Base-by-base conservation (phyloP, 139 green algal species). In the Chlorella sorokiniana region DNA sequence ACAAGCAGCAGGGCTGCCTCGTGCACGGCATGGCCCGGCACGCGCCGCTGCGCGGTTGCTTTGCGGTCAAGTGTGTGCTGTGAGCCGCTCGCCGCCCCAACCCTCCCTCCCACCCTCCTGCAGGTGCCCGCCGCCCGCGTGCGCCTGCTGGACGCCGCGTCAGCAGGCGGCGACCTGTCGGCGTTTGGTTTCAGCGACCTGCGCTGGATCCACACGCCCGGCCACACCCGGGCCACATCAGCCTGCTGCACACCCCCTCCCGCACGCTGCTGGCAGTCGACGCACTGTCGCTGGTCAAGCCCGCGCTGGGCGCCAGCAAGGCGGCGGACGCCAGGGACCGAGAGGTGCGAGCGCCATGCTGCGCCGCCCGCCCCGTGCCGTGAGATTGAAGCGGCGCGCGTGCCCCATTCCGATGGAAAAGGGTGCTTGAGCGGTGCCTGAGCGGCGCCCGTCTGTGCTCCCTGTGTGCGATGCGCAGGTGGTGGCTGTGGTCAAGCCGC, bases 161-260 rank as follows among this genome's bases (percentile, higher is more conserved):
- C 61, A 0, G 18, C 56, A 65, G 56, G n/a, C n/a, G 29, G 23
- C 27, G 62, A 76, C 69, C 38, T 76, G 8, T 76, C 69, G 3
- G 1, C 14, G 3, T 41, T 61, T 1, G 41, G 42, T 1, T 23
- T 62, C 3, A 8, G 7, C 23, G 69, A 76, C 5, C 27, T 76
- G 69, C 20, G 40, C 1, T 56, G 31, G 5, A 31, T 76, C 29
- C 29, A 33, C 42, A 76, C 42, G 27, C 42, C 41, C 8, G 69
- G 69, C 8, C 69, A 76, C 42, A 40, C 40, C 69, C 69, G 25
- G 69, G 69, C n/a, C 69, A 76, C 42, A 59, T 76, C 69, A 59
- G 69, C 69, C 41, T 76, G 41, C 42, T 76, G 42, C 69, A 76
- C 69, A 7, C 16, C 0, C 42, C 69, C 69, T 76, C 69, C 5